Percentiles rank a stretch among this genome's conserved stretches.
Evolutionary conservation across 1,284 basidiomycete species (phyloP).

Genomic region (Irpex sp.): DNA sequence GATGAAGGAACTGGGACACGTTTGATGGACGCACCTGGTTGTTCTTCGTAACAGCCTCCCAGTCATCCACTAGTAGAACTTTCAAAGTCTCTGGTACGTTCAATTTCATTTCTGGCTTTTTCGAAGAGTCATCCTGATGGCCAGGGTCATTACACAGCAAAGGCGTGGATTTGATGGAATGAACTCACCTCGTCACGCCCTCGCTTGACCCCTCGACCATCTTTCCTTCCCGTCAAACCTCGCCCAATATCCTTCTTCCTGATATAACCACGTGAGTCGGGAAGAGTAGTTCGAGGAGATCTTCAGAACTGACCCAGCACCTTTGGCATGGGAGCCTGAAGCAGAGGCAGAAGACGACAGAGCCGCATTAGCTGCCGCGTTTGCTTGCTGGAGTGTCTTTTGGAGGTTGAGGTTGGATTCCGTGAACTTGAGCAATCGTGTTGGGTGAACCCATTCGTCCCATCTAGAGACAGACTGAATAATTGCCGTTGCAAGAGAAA

Average conservation of each 20-base stretch:
- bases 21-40: conserved; percentile 66
- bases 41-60: conserved; percentile 98
- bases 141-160: not conserved
- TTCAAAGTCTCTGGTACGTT: conserved; percentile 92
- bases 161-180: not conserved
- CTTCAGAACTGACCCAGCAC: conserved; percentile 16
- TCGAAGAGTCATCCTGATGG: conserved; percentile 65
- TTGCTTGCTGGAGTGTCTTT: conserved; percentile 52
- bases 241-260: conserved; percentile 22
- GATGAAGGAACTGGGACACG: no score
- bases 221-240: conserved; percentile 40
- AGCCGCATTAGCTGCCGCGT: conserved; percentile 30
- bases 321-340: conserved; percentile 12
- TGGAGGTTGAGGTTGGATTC: conserved; percentile 89
- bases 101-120: conserved; percentile 92
- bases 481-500: not conserved
- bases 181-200: conserved; percentile 63
- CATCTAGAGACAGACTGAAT: conserved; percentile 62
- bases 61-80: conserved; percentile 93
- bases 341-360: conserved; percentile 26
- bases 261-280: not conserved
- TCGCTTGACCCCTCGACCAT: conserved; percentile 68
- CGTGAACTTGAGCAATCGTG: conserved; percentile 88
- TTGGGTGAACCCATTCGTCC: conserved; percentile 97
- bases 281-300: not conserved